A percentile compares a stretch with the other conserved stretches of the same genome.
These are phyloP conservation scores for Ophiostoma triangulosporum DNA, from an alignment of 2,329 filamentous ascomycete genomes.

Conservation along the genomic window DNA sequence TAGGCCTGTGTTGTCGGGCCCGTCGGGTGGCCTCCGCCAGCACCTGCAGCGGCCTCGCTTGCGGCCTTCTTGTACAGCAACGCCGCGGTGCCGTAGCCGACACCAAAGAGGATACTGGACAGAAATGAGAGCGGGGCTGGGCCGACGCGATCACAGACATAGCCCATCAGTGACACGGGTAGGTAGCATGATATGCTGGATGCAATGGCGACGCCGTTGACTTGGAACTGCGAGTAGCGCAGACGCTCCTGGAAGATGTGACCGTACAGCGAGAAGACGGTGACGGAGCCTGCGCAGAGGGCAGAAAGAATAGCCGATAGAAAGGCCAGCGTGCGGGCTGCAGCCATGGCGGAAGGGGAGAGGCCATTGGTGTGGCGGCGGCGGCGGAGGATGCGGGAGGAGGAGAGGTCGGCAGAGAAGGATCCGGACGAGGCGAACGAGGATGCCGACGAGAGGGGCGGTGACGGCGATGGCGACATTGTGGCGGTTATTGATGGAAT, in stretches of 20 bases:
- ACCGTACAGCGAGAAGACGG: slow-evolving; percentile 87
- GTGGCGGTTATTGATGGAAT: background rate
- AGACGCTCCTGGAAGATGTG: slow-evolving; percentile 77
- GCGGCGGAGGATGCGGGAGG: slow-evolving; percentile 4
- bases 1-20: slow-evolving; percentile 46
- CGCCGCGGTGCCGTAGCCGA: slow-evolving; percentile 74
- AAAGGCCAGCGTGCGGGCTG: slow-evolving; percentile 34
- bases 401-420: slow-evolving; percentile 7
- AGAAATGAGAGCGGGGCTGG: slow-evolving; percentile 64
- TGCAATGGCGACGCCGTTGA: slow-evolving; percentile 79
- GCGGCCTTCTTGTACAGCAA: slow-evolving; percentile 49
- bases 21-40: slow-evolving; percentile 4
- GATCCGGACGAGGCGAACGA: slow-evolving; percentile 9
- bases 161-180: slow-evolving; percentile 79
- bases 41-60: slow-evolving; percentile 21
- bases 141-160: slow-evolving; percentile 79
- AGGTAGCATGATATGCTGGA: slow-evolving; percentile 84
- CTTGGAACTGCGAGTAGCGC: slow-evolving; percentile 79
- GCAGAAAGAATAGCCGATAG: slow-evolving; percentile 39
- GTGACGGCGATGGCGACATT: slow-evolving; percentile 8
- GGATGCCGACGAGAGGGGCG: slow-evolving; percentile 4
- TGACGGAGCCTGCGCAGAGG: slow-evolving; percentile 81
- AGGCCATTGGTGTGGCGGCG: slow-evolving; percentile 8
- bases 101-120: slow-evolving; percentile 60
- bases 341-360: slow-evolving; percentile 16